A percentile compares a stretch with the other conserved stretches of the same genome.
Conservation (phyloP, 2,329 filamentous ascomycete species). For the Aureobasidium uvarum region DNA sequence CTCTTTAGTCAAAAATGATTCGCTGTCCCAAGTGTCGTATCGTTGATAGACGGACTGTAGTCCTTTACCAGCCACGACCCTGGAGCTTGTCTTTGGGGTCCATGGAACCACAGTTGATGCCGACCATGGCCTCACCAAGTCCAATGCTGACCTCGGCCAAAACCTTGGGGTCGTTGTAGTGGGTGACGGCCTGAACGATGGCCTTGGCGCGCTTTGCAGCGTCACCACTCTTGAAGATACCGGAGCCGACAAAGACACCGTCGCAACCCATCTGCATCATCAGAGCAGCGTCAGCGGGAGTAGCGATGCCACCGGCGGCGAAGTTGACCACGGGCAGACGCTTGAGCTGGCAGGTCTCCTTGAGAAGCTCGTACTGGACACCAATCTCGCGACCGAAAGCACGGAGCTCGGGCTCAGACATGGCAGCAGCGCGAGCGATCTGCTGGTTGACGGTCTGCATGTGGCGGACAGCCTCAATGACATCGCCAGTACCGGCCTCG, state of each 20-base stretch:
- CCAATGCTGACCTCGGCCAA: constrained; percentile 84
- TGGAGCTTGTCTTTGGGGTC: constrained; percentile 77
- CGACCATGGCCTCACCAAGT: constrained; percentile 97
- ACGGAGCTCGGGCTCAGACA: constrained; percentile 70
- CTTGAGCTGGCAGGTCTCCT: constrained; percentile 81
- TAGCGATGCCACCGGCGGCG: constrained; percentile 98
- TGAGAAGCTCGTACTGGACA: constrained; percentile 73
- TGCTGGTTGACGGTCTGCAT: constrained; percentile 86
- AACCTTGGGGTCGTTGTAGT: constrained; percentile 81
- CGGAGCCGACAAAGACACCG: constrained; percentile 93
- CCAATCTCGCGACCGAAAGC: constrained; percentile 78
- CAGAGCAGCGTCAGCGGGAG: constrained; percentile 90
- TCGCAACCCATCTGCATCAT: constrained; percentile 99
- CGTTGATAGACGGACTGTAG: background rate
- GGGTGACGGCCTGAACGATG: constrained; percentile 90
- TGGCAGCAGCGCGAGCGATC: constrained; percentile 67
- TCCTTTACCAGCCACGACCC: constrained; percentile 72
- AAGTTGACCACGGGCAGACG: constrained; percentile 96
- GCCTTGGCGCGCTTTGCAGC: constrained; percentile 86
- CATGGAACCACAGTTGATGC: constrained; percentile 82
- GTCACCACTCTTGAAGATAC: constrained; percentile 96
- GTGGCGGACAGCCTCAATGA: constrained; percentile 94
- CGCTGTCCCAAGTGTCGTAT: background rate
- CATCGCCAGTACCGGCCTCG: constrained; percentile 94
- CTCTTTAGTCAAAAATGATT: background rate